phyloP scores from a whole-genome alignment of 225 moss, liverwort and hornwort species.

The Asterella californica region DNA sequence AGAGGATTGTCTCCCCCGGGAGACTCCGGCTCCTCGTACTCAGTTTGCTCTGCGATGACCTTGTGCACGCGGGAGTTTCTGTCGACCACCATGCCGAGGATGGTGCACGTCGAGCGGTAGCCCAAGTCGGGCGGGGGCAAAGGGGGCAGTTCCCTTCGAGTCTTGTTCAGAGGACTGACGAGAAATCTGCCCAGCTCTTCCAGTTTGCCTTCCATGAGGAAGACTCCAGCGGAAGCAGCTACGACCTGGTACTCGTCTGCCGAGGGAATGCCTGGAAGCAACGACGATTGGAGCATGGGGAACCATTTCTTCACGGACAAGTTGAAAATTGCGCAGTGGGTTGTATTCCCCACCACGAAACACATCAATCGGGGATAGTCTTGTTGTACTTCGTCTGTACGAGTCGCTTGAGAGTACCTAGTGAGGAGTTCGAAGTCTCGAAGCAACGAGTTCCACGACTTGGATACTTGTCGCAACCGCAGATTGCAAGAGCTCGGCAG shows the following conservation, averaged over 20 bases:
- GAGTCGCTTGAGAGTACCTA: constrained; percentile 18
- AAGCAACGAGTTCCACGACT: constrained; percentile 40
- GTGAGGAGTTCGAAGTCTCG: constrained; percentile 27
- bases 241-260: constrained; percentile 38
- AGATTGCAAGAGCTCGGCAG: constrained; percentile 41
- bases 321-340: constrained; percentile 37
- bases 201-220: constrained; percentile 35
- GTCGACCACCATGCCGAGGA: constrained; percentile 39
- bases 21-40: constrained; percentile 33
- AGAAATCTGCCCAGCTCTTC: constrained; percentile 38
- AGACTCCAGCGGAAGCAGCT: constrained; percentile 35
- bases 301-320: constrained; percentile 35
- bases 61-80: constrained; percentile 14
- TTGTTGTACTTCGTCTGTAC: too few species aligned
- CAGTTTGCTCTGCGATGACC: constrained; percentile 42
- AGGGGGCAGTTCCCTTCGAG: constrained; percentile 26
- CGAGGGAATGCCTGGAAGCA: constrained; percentile 11
- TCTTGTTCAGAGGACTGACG: constrained; percentile 43
- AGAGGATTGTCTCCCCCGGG: constrained; percentile 17
- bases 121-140: constrained; percentile 34
- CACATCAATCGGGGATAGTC: constrained; percentile 22
- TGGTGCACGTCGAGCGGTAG: constrained; percentile 42
- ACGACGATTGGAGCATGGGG: constrained; percentile 23
- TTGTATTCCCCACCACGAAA: constrained; percentile 28
- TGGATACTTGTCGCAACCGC: constrained; percentile 36